Percentiles rank a stretch among this genome's conserved stretches.
Conservation (phyloP, 1,284 basidiomycete species). For the Ustilago esculenta region DNA sequence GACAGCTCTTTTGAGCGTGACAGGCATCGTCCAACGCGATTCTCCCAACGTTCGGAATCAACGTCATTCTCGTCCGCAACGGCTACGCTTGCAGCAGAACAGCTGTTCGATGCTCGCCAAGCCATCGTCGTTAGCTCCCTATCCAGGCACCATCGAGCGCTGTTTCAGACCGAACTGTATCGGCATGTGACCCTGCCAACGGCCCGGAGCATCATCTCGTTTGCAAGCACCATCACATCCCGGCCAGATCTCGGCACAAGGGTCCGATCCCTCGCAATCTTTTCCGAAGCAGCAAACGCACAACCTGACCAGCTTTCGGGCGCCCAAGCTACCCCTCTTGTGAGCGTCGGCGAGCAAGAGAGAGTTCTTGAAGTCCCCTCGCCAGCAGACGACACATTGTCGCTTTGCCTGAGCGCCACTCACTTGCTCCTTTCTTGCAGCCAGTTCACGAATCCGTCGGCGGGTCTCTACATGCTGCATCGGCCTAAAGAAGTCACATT, state of each 20-base stretch:
- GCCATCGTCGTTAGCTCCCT: slow-evolving; percentile 10
- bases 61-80: background rate
- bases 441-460: slow-evolving; percentile 7
- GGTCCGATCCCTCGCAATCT: slow-evolving; percentile 21
- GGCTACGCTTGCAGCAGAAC: background rate
- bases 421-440: slow-evolving; percentile 32
- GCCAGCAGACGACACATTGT: slow-evolving; percentile 19
- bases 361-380: background rate
- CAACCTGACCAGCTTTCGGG: background rate
- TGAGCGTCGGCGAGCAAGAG: too few species aligned
- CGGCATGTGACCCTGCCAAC: slow-evolving; percentile 15
- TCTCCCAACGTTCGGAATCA: background rate
- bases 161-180: slow-evolving; percentile 26
- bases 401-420: slow-evolving; percentile 25
- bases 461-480: slow-evolving; percentile 11
- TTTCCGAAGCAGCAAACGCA: background rate
- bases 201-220: background rate
- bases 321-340: background rate
- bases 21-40: background rate
- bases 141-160: slow-evolving; percentile 14
- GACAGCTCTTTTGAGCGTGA: background rate
- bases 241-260: slow-evolving; percentile 3
- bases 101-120: slow-evolving; percentile 3
- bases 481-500: slow-evolving; percentile 26
- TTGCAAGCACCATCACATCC: slow-evolving; percentile 10